Conservation (phyloP, 257 asterid species). For the Hygrophila difformis region DNA sequence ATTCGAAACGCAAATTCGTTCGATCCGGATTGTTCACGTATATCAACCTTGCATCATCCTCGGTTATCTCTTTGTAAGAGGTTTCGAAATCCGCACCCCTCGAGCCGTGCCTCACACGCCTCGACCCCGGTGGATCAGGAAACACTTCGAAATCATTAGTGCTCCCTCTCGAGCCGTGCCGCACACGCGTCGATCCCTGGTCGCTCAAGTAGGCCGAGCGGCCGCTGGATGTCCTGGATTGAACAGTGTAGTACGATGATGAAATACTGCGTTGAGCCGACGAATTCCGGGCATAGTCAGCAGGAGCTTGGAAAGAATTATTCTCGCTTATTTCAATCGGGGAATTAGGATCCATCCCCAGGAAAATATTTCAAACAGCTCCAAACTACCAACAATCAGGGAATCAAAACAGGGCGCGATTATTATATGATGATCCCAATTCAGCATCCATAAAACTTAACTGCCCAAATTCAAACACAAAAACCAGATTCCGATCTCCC, state of each 20-base stretch:
- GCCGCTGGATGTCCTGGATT: slow-evolving; percentile 46
- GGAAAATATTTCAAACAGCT: slow-evolving; percentile 14
- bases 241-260: slow-evolving; percentile 44
- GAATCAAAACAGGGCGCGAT: slow-evolving; percentile 30
- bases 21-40: slow-evolving; percentile 64
- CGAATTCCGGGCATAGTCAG: slow-evolving; percentile 32
- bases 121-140: too few species aligned
- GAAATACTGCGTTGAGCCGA: slow-evolving; percentile 47
- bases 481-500: too few species aligned
- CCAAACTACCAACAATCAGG: slow-evolving; percentile 30
- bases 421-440: slow-evolving; percentile 20
- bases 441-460: slow-evolving; percentile 20
- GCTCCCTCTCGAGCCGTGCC: slow-evolving; percentile 78
- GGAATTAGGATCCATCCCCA: slow-evolving; percentile 46
- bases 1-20: slow-evolving; percentile 57
- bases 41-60: slow-evolving; percentile 76
- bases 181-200: slow-evolving; percentile 39
- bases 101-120: slow-evolving; percentile 59
- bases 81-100: slow-evolving; percentile 66
- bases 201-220: slow-evolving; percentile 48
- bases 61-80: slow-evolving; percentile 76
- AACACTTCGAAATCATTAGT: slow-evolving; percentile 72
- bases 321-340: slow-evolving; percentile 31
- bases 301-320: slow-evolving; percentile 18
- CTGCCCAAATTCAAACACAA: too few species aligned